Conservation (phyloP, 2,329 filamentous ascomycete genomes). For the Aurifilum marmelostoma region DNA sequence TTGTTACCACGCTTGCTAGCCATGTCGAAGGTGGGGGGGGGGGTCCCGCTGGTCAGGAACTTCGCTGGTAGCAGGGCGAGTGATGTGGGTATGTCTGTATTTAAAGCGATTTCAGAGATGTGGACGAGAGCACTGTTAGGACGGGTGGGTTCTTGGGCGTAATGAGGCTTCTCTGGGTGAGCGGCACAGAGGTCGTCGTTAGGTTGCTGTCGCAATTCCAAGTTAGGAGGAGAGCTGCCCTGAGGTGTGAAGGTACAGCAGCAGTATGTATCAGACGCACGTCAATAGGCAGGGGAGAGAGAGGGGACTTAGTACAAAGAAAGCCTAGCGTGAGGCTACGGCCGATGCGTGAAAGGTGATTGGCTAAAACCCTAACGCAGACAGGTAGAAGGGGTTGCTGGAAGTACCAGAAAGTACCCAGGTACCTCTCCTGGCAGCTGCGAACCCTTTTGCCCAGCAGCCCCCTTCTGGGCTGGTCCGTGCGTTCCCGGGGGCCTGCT, state of each 20-base stretch:
- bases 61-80: not conserved
- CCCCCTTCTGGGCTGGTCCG: constrained; percentile 10
- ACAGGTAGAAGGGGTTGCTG: not conserved
- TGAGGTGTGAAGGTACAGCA: not conserved
- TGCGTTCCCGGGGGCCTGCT: constrained; percentile 12
- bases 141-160: not conserved
- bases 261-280: constrained; percentile 10
- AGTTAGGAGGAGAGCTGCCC: not conserved
- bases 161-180: not conserved
- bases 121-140: not conserved
- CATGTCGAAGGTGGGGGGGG: constrained; percentile 45
- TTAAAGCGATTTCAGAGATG: not conserved
- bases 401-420: constrained; percentile 12
- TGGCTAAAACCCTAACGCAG: constrained; percentile 13
- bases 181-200: not conserved
- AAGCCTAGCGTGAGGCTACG: constrained; percentile 20
- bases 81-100: not conserved
- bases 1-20: constrained; percentile 63
- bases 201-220: not conserved
- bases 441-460: not conserved
- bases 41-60: constrained; percentile 19
- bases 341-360: constrained; percentile 26
- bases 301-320: not conserved
- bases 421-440: constrained; percentile 16
- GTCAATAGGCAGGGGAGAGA: constrained; percentile 6